Evolutionary conservation across 306 rosid genomes (phyloP).

Genomic region (Trichosanthes cucumerina): DNA sequence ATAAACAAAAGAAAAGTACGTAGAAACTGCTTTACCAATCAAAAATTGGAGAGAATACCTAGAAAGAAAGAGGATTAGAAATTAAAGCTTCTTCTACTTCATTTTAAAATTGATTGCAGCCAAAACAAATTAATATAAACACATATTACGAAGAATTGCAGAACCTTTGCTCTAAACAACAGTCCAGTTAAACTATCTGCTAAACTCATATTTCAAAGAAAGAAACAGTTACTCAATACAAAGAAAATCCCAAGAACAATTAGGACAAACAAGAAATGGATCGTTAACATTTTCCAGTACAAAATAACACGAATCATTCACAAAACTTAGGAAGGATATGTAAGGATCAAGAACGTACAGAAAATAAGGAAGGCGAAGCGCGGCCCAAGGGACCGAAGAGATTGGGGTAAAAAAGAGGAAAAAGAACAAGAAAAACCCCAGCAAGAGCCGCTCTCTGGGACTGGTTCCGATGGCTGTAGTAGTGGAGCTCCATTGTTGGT

Average conservation of each 20-base stretch:
- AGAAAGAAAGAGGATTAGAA: background rate
- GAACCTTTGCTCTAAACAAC: background rate
- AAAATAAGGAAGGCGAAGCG: constrained; percentile 47
- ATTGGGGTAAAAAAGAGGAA: constrained; percentile 44
- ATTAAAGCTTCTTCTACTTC: background rate
- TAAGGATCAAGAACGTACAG: constrained; percentile 26
- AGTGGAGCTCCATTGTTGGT: constrained; percentile 27
- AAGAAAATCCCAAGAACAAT: background rate
- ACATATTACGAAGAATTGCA: background rate
- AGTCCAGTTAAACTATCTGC: background rate
- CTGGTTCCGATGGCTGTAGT: constrained; percentile 9
- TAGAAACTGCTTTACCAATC: background rate
- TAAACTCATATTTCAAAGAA: background rate
- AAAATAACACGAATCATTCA: background rate
- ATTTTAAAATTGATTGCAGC: background rate
- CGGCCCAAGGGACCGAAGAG: constrained; percentile 54
- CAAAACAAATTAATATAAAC: background rate
- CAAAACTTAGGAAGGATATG: background rate
- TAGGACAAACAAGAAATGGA: background rate
- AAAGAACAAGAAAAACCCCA: constrained; percentile 24
- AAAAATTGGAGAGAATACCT: background rate
- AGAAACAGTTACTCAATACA: background rate
- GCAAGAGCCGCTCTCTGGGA: constrained; percentile 31
- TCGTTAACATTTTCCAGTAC: background rate
- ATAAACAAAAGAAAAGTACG: background rate